These are phyloP conservation scores for Jatropha multifida DNA, from an alignment of 441 rosid species.

Conservation along the genomic window DNA sequence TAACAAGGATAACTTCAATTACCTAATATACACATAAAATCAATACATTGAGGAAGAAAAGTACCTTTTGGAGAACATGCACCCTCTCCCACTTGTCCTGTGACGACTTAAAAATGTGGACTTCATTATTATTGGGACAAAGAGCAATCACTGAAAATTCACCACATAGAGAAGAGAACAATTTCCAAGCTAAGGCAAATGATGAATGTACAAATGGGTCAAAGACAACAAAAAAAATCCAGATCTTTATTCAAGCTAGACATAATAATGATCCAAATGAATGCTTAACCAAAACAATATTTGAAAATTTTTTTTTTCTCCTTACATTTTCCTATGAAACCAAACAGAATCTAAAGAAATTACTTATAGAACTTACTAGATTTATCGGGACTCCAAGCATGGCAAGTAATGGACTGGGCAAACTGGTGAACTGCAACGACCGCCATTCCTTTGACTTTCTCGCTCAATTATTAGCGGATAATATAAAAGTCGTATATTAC, in stretches of 20 bases:
- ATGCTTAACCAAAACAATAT: not conserved
- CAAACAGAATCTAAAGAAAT: conserved; percentile 4
- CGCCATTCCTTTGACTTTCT: conserved; percentile 45
- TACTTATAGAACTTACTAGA: conserved; percentile 43
- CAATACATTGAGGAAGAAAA: not conserved
- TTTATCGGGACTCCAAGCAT: conserved; percentile 95
- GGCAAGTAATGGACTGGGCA: conserved; percentile 88
- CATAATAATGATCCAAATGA: not conserved
- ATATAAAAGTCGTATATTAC: not conserved
- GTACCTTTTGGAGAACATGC: conserved; percentile 90
- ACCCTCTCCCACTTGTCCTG: conserved; percentile 85
- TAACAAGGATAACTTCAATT: no score
- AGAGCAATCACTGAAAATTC: conserved; percentile 77
- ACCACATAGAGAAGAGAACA: not conserved
- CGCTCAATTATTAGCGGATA: not conserved
- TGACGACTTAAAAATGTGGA: conserved; percentile 80
- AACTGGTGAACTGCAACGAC: conserved; percentile 68
- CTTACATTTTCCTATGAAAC: conserved; percentile 14
- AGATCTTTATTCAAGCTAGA: not conserved
- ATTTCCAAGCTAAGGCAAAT: not conserved
- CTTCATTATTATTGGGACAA: conserved; percentile 90
- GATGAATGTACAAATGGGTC: not conserved
- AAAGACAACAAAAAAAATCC: not conserved
- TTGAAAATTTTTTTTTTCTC: not conserved
- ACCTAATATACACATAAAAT: not conserved